Evolutionary conservation across 208 protist species (phyloP).

Genomic region (Leptomonas pyrrhocoris): DNA sequence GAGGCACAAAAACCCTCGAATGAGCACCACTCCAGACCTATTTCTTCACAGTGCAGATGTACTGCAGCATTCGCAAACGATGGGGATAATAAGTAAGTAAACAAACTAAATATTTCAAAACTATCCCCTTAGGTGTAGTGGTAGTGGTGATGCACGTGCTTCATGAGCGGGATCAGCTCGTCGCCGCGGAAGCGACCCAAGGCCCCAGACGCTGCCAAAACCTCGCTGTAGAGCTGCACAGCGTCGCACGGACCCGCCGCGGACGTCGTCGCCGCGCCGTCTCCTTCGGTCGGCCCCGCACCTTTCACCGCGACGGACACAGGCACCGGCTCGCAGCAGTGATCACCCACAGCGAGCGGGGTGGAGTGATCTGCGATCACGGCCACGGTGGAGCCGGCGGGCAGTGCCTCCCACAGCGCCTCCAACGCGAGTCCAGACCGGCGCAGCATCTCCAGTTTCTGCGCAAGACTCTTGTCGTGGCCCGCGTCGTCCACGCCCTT

Average conservation of each 20-base stretch:
- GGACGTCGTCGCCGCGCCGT: too few relatives aligned
- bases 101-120: too few relatives aligned
- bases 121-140: conserved; percentile 42
- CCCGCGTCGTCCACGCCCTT: conserved; percentile 78
- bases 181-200: conserved; percentile 63
- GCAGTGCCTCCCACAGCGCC: conserved; percentile 50
- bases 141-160: conserved; percentile 55
- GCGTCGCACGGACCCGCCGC: conserved; percentile 26
- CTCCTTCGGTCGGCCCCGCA: not conserved
- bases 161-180: conserved; percentile 54
- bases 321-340: conserved; percentile 76
- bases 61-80: too few relatives aligned
- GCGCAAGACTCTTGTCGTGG: conserved; percentile 50
- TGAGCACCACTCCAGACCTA: too few relatives aligned
- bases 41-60: conserved; percentile 7
- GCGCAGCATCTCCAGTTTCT: conserved; percentile 59
- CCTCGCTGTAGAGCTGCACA: conserved; percentile 61
- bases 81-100: too few relatives aligned
- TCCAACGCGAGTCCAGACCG: conserved; percentile 53
- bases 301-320: conserved; percentile 60
- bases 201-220: conserved; percentile 34
- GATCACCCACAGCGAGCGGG: conserved; percentile 58
- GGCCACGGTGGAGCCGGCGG: conserved; percentile 51
- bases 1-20: too few relatives aligned
- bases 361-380: conserved; percentile 75